Conservation (phyloP, 2,329 filamentous ascomycete species). For the Aspergillus unguis region DNA sequence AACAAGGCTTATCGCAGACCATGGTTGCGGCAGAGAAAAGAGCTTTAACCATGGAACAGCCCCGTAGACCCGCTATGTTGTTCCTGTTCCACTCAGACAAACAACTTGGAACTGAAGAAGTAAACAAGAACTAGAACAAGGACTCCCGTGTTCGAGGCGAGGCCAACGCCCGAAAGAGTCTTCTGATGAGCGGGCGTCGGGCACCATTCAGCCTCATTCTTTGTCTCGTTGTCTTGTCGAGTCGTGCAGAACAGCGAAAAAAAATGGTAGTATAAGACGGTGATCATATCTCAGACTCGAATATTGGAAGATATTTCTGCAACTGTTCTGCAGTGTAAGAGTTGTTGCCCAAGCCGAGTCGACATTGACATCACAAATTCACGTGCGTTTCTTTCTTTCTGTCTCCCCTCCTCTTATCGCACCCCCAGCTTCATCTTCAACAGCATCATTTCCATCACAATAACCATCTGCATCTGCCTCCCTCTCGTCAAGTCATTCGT, state of each 20-base stretch:
- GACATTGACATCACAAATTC: background rate
- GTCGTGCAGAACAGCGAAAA: background rate
- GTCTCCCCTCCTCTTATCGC: constrained; percentile 12
- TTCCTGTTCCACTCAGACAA: background rate
- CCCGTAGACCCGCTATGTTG: background rate
- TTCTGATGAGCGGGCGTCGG: constrained; percentile 1
- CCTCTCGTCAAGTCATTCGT: too few relatives aligned
- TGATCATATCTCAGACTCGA: background rate
- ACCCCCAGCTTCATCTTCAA: background rate
- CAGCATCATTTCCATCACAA: background rate
- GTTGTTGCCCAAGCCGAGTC: background rate
- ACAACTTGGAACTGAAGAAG: background rate
- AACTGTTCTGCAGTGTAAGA: background rate
- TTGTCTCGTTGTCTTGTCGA: background rate
- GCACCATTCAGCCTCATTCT: constrained; percentile 6
- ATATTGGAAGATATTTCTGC: background rate
- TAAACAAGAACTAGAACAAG: background rate
- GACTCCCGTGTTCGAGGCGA: background rate
- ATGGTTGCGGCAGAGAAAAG: too few relatives aligned
- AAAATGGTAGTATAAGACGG: background rate
- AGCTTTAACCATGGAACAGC: too few relatives aligned
- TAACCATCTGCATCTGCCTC: background rate
- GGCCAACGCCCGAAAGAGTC: background rate
- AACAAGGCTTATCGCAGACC: too few relatives aligned
- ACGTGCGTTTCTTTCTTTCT: constrained; percentile 14